Evolutionary conservation across 306 rosid species (phyloP).

Genomic region (Quercus mongolica): DNA sequence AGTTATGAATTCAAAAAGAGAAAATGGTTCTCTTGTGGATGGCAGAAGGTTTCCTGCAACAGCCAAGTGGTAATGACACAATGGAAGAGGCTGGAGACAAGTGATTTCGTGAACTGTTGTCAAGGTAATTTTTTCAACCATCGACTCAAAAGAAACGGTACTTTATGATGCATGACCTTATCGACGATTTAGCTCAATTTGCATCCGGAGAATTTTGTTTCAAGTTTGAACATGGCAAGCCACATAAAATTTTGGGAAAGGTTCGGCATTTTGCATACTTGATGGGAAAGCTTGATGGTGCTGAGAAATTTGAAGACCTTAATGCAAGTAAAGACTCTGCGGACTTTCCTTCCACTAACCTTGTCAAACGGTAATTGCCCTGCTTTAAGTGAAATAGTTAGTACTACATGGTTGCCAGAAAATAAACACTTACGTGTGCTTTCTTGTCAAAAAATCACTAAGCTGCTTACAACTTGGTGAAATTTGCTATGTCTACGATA

Average conservation of each 20-base stretch:
- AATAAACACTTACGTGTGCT: background rate
- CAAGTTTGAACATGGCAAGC: background rate
- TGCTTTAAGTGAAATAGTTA: too few relatives aligned
- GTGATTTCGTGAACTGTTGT: conserved; percentile 1
- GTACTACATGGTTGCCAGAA: too few relatives aligned
- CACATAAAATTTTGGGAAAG: background rate
- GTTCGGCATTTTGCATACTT: conserved; percentile 8
- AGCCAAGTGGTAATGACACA: background rate
- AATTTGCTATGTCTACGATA: conserved; percentile 10
- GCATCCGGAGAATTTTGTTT: conserved; percentile 1
- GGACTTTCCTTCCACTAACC: conserved; percentile 9
- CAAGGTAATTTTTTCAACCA: conserved; percentile 21
- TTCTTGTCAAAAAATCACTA: background rate
- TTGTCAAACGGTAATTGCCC: too few relatives aligned
- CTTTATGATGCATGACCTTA: conserved; percentile 28
- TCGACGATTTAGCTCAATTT: conserved; percentile 10
- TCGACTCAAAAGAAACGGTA: fast-evolving
- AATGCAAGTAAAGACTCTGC: background rate
- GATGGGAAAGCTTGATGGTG: background rate
- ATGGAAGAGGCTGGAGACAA: conserved; percentile 5
- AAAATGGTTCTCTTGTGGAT: conserved; percentile 21
- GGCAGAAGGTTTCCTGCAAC: conserved; percentile 23
- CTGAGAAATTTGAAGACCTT: background rate
- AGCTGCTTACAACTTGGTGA: background rate
- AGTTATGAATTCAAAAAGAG: background rate